phyloP scores from a whole-genome alignment of 169 alveolate species.

The Plasmodium cynomolgi region DNA sequence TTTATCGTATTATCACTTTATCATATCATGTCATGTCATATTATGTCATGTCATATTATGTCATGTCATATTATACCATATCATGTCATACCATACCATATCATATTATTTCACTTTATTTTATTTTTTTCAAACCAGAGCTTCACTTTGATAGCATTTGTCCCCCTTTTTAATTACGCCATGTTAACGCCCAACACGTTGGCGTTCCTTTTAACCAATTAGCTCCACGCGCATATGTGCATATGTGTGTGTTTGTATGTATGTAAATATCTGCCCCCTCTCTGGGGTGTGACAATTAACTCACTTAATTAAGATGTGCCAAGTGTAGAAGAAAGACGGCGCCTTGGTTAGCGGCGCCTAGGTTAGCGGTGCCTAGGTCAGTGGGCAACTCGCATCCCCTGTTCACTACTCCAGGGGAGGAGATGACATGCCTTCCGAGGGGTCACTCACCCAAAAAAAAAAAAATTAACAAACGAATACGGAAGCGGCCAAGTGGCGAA shows the following conservation, averaged over 20 bases:
- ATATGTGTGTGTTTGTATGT: background rate
- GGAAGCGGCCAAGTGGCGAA: background rate
- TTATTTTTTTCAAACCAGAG: background rate
- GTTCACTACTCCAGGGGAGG: background rate
- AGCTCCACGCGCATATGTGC: background rate
- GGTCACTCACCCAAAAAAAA: background rate
- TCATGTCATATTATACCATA: too few relatives aligned
- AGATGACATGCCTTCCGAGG: background rate
- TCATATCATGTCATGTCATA: too few relatives aligned
- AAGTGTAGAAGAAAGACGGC: background rate
- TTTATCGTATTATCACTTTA: too few relatives aligned
- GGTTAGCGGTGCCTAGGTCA: background rate
- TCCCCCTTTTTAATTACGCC: background rate
- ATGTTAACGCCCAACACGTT: background rate
- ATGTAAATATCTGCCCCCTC: background rate
- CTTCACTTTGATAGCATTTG: background rate
- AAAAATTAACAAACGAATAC: background rate
- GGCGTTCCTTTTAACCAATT: background rate
- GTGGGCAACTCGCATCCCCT: background rate
- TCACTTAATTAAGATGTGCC: background rate
- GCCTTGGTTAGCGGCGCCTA: background rate
- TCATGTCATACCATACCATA: too few relatives aligned
- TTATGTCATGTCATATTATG: background rate
- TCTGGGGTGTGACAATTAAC: background rate
- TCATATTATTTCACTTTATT: background rate